Evolutionary conservation across 2,329 filamentous ascomycete genomes (phyloP).

Genomic region (Fusarium devonianum): DNA sequence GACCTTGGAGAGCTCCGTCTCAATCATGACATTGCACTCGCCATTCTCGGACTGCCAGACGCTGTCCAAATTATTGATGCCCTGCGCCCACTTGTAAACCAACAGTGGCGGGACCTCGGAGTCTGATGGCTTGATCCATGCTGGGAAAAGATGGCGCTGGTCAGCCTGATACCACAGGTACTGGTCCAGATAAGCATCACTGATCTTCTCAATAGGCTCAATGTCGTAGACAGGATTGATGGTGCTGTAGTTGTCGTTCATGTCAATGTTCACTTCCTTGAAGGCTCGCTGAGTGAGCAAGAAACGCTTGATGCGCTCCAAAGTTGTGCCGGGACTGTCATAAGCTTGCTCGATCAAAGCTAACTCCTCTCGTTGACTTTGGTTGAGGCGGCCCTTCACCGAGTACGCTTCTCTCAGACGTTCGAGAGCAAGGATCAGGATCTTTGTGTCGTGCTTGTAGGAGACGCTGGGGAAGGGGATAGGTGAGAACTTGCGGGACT

Average conservation of each 20-base stretch:
- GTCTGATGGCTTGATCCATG: constrained; percentile 99
- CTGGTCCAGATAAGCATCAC: constrained; percentile 96
- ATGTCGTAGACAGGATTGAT: constrained; percentile 99
- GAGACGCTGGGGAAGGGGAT: constrained; percentile 99
- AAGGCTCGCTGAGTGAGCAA: constrained; percentile 96
- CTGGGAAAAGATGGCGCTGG: constrained; percentile 93
- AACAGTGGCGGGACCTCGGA: constrained; percentile 94
- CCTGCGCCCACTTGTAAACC: constrained; percentile 98
- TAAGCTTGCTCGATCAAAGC: constrained; percentile 98
- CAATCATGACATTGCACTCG: constrained; percentile 98
- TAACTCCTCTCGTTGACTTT: constrained; percentile 95
- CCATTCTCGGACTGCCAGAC: constrained; percentile 95
- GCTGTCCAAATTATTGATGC: constrained; percentile 95
- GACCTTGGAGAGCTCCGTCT: constrained; percentile 98
- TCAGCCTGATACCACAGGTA: constrained; percentile 99
- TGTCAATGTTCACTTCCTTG: constrained; percentile 99
- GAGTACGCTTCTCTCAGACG: constrained; percentile 94
- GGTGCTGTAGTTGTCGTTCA: constrained; percentile 99
- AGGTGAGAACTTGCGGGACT: constrained; percentile 96
- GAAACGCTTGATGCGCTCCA: constrained; percentile 97
- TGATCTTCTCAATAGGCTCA: constrained; percentile 99
- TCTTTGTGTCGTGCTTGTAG: constrained; percentile 99
- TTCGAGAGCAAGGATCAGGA: constrained; percentile 93
- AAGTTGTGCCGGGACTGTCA: constrained; percentile 93
- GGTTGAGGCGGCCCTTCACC: constrained; percentile 94